phyloP scores from a whole-genome alignment of 306 rosid species.

The Castanea sativa region DNA sequence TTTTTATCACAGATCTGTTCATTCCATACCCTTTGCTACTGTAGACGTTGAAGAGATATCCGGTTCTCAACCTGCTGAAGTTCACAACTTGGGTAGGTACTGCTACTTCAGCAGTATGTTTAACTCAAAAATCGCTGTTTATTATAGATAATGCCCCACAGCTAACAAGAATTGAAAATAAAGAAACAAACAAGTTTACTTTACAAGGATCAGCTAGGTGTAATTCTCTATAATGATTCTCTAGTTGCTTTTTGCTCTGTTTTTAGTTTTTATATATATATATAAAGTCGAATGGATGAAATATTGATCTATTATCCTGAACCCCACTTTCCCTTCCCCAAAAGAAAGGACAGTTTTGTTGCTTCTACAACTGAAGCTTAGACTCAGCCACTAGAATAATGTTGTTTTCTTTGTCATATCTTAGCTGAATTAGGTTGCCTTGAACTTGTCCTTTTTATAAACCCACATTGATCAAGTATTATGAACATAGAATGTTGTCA shows the following conservation, averaged over 20 bases:
- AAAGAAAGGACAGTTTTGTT: not conserved
- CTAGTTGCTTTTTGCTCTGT: not conserved
- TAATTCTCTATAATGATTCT: not conserved
- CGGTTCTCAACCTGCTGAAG: constrained; percentile 85
- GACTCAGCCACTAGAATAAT: not conserved
- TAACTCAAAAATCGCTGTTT: not conserved
- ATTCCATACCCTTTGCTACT: constrained; percentile 61
- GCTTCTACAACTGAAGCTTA: not conserved
- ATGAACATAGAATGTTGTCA: constrained; percentile 12
- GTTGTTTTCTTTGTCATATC: not conserved
- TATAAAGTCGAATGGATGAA: not conserved
- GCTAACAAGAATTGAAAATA: not conserved
- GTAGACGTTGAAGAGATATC: constrained; percentile 78
- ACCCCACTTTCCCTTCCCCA: not conserved
- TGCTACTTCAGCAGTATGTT: not conserved
- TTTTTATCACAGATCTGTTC: constrained; percentile 48
- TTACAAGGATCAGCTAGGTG: not conserved
- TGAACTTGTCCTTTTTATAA: constrained; percentile 3
- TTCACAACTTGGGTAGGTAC: constrained; percentile 73
- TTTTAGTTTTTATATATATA: not conserved
- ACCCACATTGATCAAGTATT: not conserved
- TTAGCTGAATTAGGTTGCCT: constrained; percentile 4
- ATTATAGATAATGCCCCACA: not conserved
- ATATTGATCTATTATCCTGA: not conserved
- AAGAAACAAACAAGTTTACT: not conserved